Base-by-base conservation (phyloP, 2,329 filamentous ascomycete genomes). In the Pseudogymnoascus sp. region DNA sequence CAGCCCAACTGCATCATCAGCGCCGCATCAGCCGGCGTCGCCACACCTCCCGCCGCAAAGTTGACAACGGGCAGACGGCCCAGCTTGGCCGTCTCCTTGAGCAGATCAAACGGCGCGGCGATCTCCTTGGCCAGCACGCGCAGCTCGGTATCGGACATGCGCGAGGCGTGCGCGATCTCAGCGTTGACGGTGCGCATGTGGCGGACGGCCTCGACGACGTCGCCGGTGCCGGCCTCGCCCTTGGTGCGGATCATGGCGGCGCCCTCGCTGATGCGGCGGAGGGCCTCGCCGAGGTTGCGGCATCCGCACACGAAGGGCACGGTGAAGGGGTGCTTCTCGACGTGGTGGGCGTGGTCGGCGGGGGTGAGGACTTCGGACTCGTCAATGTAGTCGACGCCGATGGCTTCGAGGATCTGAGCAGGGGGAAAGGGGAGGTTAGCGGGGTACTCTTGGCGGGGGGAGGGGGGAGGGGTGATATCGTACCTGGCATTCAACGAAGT, bases 1-100 rank as follows among this genome's bases (percentile, higher is more conserved):
- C 95, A 97, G 65, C 95, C 95, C 67, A 99, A 81, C 82, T 97
- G 93, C 95, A 99, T 99, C 93, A 99, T 91, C 79, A 99, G 81
- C 1, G 95, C 95, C 0, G 95, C 95, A 77, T 99, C 95, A 0
- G 95, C 95, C 0, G 95, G 95, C 0, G 95, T 99, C n/a, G 95
- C 95, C n/a, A 99, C 90, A 64, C 95, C 95, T n/a, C 95, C 95
- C 3, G 95, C 95, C 0, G 95, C 95, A 71, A 99, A 97, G 82
- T 97, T 97, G 68, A 99, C 95, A 0, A 97, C 93, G 2, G 95
- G 95, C 62, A 99, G 81, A 60, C 95, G 83, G 46, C 92, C 92
- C 67, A 96, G 82, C 80, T 92, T 86, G 1, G 92, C 93, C 0
- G 91, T 93, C 81, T 96, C 87, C 75, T 88, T 89, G 35, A 99